Conservation (phyloP, 345 rosid species). For the Eucalyptus dawsonii region DNA sequence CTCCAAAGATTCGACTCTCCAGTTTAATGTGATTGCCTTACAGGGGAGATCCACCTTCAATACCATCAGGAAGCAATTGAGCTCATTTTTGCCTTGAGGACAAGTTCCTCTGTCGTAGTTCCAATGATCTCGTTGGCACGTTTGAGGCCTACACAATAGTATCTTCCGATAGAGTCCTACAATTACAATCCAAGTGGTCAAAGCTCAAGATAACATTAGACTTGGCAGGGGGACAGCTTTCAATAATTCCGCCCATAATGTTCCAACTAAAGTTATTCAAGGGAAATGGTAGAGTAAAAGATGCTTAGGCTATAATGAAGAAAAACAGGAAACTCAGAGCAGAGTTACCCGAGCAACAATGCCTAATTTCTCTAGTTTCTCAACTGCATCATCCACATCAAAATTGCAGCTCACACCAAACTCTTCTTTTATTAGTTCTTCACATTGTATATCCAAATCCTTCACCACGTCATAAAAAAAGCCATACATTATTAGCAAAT, state of each 20-base stretch:
- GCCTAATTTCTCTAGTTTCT: slow-evolving; percentile 75
- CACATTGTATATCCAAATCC: slow-evolving; percentile 81
- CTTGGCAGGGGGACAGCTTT: neutral
- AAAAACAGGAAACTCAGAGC: neutral
- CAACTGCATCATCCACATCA: slow-evolving; percentile 90
- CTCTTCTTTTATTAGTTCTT: slow-evolving; percentile 75
- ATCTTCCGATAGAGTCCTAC: slow-evolving; percentile 83
- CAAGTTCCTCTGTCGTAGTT: slow-evolving; percentile 81
- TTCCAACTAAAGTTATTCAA: neutral
- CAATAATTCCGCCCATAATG: neutral
- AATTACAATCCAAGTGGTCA: neutral
- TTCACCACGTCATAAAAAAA: slow-evolving; percentile 7
- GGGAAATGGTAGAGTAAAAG: neutral
- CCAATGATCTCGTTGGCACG: slow-evolving; percentile 86
- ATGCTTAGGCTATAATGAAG: neutral
- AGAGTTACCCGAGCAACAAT: slow-evolving; percentile 61
- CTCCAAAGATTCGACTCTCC: neutral
- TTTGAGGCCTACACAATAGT: slow-evolving; percentile 60
- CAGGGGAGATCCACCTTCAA: neutral
- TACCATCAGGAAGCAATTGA: slow-evolving; percentile 12
- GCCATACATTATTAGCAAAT: neutral
- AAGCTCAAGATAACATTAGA: neutral
- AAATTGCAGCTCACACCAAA: slow-evolving; percentile 78
- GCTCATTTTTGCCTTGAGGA: slow-evolving; percentile 69
- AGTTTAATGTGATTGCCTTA: neutral